These are phyloP conservation scores for Xerocomus alliaceus DNA, from an alignment of 1,284 basidiomycete species.

Conservation along the genomic window DNA sequence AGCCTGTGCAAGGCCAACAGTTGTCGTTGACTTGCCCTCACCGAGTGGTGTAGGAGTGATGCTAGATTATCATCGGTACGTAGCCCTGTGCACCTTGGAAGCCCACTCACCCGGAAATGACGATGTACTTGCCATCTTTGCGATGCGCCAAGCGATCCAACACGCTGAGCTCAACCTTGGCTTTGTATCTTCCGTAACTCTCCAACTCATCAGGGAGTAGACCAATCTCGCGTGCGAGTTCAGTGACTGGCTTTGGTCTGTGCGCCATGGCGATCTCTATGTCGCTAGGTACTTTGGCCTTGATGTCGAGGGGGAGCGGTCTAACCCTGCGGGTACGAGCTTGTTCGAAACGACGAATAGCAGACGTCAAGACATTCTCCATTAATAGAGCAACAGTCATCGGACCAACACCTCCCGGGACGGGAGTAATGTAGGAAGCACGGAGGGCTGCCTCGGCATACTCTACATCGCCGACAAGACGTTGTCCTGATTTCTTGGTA, in stretches of 20 bases:
- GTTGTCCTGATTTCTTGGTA: constrained; percentile 93
- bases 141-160: constrained; percentile 87
- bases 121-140: constrained; percentile 95
- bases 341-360: constrained; percentile 80
- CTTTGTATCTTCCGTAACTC: constrained; percentile 95
- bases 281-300: constrained; percentile 90
- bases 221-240: constrained; percentile 90
- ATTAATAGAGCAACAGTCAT: constrained; percentile 99
- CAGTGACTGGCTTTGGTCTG: constrained; percentile 87
- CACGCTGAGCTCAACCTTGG: constrained; percentile 92
- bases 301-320: constrained; percentile 80
- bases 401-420: constrained; percentile 97
- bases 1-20: constrained; percentile 96
- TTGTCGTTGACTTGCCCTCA: constrained; percentile 99
- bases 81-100: neutral
- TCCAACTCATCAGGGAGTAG: constrained; percentile 89
- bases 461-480: constrained; percentile 96
- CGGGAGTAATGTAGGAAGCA: constrained; percentile 93
- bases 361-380: constrained; percentile 91
- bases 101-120: constrained; percentile 83
- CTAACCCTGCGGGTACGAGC: constrained; percentile 72
- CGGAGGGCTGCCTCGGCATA: constrained; percentile 78
- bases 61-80: constrained; percentile 47
- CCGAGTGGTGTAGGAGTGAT: constrained; percentile 98
- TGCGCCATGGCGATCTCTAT: constrained; percentile 98